These are phyloP conservation scores for Metarhizium sp. DNA, from an alignment of 2,329 filamentous ascomycete species.

Conservation along the genomic window DNA sequence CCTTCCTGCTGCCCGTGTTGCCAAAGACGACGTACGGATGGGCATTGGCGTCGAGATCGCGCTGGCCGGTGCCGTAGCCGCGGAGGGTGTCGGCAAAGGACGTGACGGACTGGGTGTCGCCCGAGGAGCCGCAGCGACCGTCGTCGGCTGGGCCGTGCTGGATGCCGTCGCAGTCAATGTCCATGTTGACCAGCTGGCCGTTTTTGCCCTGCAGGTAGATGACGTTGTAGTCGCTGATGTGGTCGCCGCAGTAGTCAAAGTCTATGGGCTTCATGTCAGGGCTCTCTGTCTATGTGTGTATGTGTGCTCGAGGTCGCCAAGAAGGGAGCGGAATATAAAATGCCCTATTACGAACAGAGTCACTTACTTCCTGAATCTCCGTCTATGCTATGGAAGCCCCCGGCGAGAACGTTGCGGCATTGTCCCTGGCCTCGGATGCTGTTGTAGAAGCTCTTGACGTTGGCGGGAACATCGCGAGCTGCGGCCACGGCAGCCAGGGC, in stretches of 20 bases:
- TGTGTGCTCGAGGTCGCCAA: too few relatives aligned
- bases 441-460: slow-evolving; percentile 31
- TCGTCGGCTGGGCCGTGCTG: slow-evolving; percentile 30
- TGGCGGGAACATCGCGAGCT: slow-evolving; percentile 28
- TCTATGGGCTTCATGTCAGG: slow-evolving; percentile 10
- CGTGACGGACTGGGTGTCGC: slow-evolving; percentile 35
- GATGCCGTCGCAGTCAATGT: slow-evolving; percentile 48
- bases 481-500: slow-evolving; percentile 12
- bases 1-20: slow-evolving; percentile 27
- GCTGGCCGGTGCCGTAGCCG: slow-evolving; percentile 24
- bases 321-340: too few relatives aligned
- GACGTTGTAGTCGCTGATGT: slow-evolving; percentile 27
- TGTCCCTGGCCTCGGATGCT: slow-evolving; percentile 25
- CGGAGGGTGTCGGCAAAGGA: slow-evolving; percentile 32
- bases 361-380: slow-evolving; percentile 24
- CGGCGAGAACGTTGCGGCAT: slow-evolving; percentile 28
- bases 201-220: slow-evolving; percentile 38
- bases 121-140: slow-evolving; percentile 34
- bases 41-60: slow-evolving; percentile 39
- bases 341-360: neutral
- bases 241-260: slow-evolving; percentile 38
- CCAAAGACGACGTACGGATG: slow-evolving; percentile 46
- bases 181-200: slow-evolving; percentile 41
- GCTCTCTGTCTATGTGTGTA: too few relatives aligned
- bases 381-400: slow-evolving; percentile 30